Conservation (phyloP, 805 yeast species). For the Saccharomyces cerevisiae region DNA sequence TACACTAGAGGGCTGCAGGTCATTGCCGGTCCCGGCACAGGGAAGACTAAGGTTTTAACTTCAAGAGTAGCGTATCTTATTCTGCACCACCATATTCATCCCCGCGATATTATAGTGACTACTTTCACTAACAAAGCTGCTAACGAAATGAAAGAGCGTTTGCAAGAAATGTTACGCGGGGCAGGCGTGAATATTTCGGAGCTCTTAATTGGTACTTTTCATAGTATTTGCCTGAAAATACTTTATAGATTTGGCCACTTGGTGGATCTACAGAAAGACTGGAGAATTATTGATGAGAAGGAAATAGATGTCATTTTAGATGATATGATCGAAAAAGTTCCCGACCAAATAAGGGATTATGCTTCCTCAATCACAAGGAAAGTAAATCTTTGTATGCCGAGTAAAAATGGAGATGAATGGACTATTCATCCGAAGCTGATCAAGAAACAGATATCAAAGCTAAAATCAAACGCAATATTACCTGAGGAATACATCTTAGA, state of each 20-base stretch:
- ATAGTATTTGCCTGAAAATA: conserved; percentile 63
- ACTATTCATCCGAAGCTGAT: conserved; percentile 37
- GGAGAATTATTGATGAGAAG: conserved; percentile 54
- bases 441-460: conserved; percentile 41
- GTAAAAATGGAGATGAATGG: conserved; percentile 23
- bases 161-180: conserved; percentile 33
- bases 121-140: conserved; percentile 94
- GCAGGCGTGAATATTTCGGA: conserved; percentile 31
- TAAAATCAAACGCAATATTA: conserved; percentile 46
- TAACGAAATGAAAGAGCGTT: conserved; percentile 65
- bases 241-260: conserved; percentile 46
- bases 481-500: conserved; percentile 35
- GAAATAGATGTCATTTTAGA: conserved; percentile 38
- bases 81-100: conserved; percentile 41
- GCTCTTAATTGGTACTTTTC: conserved; percentile 81
- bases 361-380: conserved; percentile 23
- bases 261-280: conserved; percentile 38
- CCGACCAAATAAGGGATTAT: conserved; percentile 29
- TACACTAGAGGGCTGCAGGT: conserved; percentile 39
- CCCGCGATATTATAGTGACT: conserved; percentile 67
- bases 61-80: conserved; percentile 70
- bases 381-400: conserved; percentile 23
- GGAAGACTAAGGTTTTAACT: conserved; percentile 76
- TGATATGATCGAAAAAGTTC: conserved; percentile 32
- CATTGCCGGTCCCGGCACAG: conserved; percentile 62